A percentile compares a stretch with the other conserved stretches of the same genome.
phyloP scores from a whole-genome alignment of 2,329 filamentous ascomycete genomes.

The Xylaria polymorpha region DNA sequence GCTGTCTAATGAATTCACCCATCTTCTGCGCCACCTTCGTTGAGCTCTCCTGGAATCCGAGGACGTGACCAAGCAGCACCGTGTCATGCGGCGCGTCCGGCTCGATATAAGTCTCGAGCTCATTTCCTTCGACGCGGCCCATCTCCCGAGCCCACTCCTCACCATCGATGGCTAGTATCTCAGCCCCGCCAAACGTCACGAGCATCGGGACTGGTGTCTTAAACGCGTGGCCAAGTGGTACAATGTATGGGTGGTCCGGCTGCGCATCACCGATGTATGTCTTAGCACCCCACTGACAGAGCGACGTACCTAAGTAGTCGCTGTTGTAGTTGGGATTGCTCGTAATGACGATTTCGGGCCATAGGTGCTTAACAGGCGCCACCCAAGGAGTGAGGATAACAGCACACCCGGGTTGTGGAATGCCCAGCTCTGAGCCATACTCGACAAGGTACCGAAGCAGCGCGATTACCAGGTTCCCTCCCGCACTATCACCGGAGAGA shows the following conservation, averaged over 20 bases:
- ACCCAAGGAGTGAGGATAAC: constrained; percentile 50
- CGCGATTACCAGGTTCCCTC: constrained; percentile 58
- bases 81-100: constrained; percentile 59
- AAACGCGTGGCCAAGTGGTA: constrained; percentile 43
- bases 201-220: constrained; percentile 42
- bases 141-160: constrained; percentile 69
- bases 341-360: constrained; percentile 29
- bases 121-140: constrained; percentile 40
- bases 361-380: constrained; percentile 37
- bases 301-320: constrained; percentile 55
- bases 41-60: constrained; percentile 56
- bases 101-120: constrained; percentile 55
- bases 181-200: constrained; percentile 40
- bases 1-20: constrained; percentile 42
- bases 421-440: constrained; percentile 47
- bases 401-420: constrained; percentile 49
- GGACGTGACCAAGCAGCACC: constrained; percentile 52
- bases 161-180: constrained; percentile 52
- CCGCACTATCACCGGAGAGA: constrained; percentile 62
- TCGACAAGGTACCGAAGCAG: constrained; percentile 60
- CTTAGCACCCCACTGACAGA: constrained; percentile 57
- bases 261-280: constrained; percentile 49
- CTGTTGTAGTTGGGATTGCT: constrained; percentile 42
- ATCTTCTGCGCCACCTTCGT: constrained; percentile 41
- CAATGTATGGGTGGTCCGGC: constrained; percentile 51